phyloP scores from a whole-genome alignment of 345 rosid species.

The Euphorbia tirucalli region DNA sequence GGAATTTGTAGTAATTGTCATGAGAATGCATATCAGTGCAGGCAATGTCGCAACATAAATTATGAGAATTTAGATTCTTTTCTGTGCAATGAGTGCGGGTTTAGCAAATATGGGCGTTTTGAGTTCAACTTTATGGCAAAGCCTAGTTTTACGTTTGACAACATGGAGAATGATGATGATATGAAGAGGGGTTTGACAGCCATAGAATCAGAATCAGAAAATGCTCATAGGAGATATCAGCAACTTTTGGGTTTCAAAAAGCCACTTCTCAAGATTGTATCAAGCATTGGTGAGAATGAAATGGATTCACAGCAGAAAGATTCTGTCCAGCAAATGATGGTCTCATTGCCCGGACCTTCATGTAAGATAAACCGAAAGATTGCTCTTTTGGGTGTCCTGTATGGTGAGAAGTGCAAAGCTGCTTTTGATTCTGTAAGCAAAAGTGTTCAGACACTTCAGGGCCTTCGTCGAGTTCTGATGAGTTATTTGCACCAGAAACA shows the following conservation, averaged over 20 bases:
- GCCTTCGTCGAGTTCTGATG: slow-evolving; percentile 95
- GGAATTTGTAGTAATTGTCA: slow-evolving; percentile 97
- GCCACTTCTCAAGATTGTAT: slow-evolving; percentile 94
- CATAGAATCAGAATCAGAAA: slow-evolving; percentile 96
- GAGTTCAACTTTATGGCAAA: slow-evolving; percentile 99
- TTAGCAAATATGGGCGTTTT: slow-evolving; percentile 96
- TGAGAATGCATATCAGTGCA: slow-evolving; percentile 99
- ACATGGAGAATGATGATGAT: slow-evolving; percentile 98
- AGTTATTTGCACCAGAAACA: slow-evolving; percentile 91
- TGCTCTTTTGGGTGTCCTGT: slow-evolving; percentile 95
- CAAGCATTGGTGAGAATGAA: slow-evolving; percentile 97
- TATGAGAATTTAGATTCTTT: slow-evolving; percentile 97
- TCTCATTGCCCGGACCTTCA: slow-evolving; percentile 94
- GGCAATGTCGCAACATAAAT: slow-evolving; percentile 98
- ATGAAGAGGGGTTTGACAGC: slow-evolving; percentile 98
- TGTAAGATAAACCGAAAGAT: slow-evolving; percentile 97
- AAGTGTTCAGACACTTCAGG: slow-evolving; percentile 98
- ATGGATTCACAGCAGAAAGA: slow-evolving; percentile 99
- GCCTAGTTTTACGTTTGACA: slow-evolving; percentile 95
- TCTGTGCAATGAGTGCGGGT: slow-evolving; percentile 98
- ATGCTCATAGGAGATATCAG: slow-evolving; percentile 98
- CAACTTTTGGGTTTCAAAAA: slow-evolving; percentile 98
- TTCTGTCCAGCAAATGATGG: slow-evolving; percentile 99
- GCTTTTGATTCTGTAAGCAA: slow-evolving; percentile 99
- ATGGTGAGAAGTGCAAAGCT: slow-evolving; percentile 99